Conservation (phyloP, 164 flowering plant species). For the Vitis labrusca region DNA sequence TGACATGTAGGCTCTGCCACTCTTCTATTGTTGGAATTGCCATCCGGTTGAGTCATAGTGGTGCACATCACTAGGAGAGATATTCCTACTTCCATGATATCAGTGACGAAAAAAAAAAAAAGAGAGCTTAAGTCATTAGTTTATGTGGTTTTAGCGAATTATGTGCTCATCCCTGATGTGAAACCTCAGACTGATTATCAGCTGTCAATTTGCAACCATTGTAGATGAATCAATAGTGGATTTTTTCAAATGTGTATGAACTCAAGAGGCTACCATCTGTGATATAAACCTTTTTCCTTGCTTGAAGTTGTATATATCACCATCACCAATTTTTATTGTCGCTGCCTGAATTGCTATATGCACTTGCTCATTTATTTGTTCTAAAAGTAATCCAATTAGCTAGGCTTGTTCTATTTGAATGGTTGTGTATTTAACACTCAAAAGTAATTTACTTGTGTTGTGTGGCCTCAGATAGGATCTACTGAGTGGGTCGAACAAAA, state of each 20-base stretch:
- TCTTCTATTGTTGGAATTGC: not conserved
- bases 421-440: not conserved
- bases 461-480: slow-evolving; percentile 73
- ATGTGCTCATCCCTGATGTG: not conserved
- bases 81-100: not conserved
- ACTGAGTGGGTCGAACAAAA: slow-evolving; percentile 99
- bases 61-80: not conserved
- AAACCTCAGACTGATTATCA: not conserved
- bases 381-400: not conserved
- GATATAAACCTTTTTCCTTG: too few relatives aligned
- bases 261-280: too few relatives aligned
- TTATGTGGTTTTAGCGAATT: not conserved
- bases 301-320: not conserved
- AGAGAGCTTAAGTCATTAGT: not conserved
- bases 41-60: not conserved
- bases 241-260: not conserved
- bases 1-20: not conserved
- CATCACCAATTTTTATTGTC: not conserved
- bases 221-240: not conserved
- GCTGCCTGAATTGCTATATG: not conserved
- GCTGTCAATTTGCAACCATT: not conserved
- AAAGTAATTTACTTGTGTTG: not conserved
- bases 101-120: not conserved
- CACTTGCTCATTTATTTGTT: not conserved
- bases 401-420: not conserved